A percentile compares a stretch with the other conserved stretches of the same genome.
These are phyloP conservation scores for Hypericum perforatum DNA, from an alignment of 345 rosid genomes.

Conservation along the genomic window DNA sequence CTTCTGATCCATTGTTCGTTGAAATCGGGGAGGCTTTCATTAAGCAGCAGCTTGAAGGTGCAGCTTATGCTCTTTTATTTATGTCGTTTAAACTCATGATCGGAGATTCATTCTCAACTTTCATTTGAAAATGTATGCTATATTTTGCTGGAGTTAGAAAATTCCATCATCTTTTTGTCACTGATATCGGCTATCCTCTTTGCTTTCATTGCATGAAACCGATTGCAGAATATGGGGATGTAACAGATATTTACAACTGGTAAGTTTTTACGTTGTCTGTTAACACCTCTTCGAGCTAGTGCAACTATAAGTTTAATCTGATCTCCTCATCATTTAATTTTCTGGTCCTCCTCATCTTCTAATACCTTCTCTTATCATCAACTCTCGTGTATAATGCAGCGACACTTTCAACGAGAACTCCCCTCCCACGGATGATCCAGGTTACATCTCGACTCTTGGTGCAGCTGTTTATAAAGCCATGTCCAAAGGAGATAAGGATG, in stretches of 20 bases:
- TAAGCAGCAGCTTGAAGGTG: conserved; percentile 64
- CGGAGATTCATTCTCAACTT: neutral
- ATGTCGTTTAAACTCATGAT: too few relatives aligned
- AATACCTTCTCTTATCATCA: conserved; percentile 9
- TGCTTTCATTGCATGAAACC: conserved; percentile 6
- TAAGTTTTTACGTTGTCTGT: conserved; percentile 17
- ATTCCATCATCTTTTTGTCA: conserved; percentile 2
- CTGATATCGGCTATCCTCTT: conserved; percentile 1
- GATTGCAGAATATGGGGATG: conserved; percentile 84
- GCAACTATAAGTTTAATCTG: too few relatives aligned
- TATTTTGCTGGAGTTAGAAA: too few relatives aligned
- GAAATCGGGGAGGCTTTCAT: conserved; percentile 85
- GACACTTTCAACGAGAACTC: conserved; percentile 92
- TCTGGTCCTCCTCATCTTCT: conserved; percentile 1
- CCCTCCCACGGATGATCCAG: conserved; percentile 77
- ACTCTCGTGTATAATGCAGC: conserved; percentile 30
- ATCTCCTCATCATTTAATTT: neutral
- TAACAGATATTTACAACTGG: conserved; percentile 94
- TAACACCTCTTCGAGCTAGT: too few relatives aligned
- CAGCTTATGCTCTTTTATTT: neutral
- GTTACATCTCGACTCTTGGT: conserved; percentile 72
- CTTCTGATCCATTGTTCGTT: conserved; percentile 77
- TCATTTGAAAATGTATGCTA: neutral
- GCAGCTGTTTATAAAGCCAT: conserved; percentile 86
- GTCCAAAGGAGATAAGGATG: conserved; percentile 74